Percentiles rank a stretch among this genome's conserved stretches.
Evolutionary conservation across 768 basidiomycete species (phyloP).

Genomic region (Kwoniella shandongensis): DNA sequence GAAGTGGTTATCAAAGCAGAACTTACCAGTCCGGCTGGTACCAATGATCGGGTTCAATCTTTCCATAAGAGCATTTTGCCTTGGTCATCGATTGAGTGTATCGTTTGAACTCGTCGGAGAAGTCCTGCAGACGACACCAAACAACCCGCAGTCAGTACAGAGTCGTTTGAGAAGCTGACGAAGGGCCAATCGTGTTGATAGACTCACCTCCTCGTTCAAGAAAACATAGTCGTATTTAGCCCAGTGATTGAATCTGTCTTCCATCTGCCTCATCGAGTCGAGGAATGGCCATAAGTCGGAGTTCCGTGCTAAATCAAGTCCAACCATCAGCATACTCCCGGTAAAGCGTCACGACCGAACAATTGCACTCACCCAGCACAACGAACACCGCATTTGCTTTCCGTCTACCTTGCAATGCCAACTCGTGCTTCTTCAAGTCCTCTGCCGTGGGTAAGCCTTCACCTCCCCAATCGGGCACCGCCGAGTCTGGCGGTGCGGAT

Average conservation of each 20-base stretch:
- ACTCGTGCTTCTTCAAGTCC: conserved; percentile 27
- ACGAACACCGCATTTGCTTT: conserved; percentile 83
- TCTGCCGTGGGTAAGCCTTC: conserved; percentile 24
- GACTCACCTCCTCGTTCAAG: conserved; percentile 65
- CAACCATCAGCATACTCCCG: no score
- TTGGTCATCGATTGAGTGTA: conserved; percentile 60
- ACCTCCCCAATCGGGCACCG: conserved; percentile 25
- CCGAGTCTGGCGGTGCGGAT: conserved; percentile 27
- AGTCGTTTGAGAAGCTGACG: no score
- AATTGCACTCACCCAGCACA: conserved; percentile 59
- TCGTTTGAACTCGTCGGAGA: conserved; percentile 45
- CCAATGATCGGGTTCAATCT: conserved; percentile 67
- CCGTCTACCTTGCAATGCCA: conserved; percentile 29
- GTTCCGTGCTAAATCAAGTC: conserved; percentile 36
- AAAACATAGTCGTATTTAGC: conserved; percentile 81
- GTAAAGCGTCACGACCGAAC: not conserved
- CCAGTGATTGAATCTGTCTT: conserved; percentile 80
- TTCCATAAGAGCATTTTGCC: conserved; percentile 64
- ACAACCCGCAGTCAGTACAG: no score
- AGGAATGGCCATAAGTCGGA: conserved; percentile 58
- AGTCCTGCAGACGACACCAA: conserved; percentile 41
- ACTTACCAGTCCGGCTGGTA: conserved; percentile 65
- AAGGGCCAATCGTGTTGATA: no score
- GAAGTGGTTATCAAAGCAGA: not conserved
- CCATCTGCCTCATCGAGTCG: conserved; percentile 71